Evolutionary conservation across 306 rosid genomes (phyloP).

Genomic region (Cucumis melo): DNA sequence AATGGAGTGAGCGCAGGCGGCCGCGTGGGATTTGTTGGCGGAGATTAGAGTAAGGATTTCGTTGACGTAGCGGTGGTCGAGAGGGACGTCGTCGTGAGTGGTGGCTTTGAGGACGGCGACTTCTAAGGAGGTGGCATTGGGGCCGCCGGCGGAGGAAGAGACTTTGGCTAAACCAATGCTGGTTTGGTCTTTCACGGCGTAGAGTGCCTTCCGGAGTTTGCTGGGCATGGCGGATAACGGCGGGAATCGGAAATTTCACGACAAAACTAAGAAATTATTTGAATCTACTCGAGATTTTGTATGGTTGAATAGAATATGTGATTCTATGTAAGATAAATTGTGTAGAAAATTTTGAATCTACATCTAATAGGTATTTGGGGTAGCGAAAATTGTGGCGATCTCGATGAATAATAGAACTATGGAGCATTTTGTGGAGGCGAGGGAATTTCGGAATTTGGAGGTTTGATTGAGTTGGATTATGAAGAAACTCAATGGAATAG

Average conservation of each 20-base stretch:
- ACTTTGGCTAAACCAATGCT: slow-evolving; percentile 87
- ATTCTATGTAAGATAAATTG: too few species aligned
- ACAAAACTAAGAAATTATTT: too few species aligned
- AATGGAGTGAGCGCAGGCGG: slow-evolving; percentile 51
- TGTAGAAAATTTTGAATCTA: too few species aligned
- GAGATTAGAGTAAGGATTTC: slow-evolving; percentile 47
- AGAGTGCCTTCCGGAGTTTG: slow-evolving; percentile 72
- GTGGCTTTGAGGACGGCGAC: slow-evolving; percentile 62
- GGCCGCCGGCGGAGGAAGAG: slow-evolving; percentile 8
- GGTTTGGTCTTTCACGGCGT: slow-evolving; percentile 90
- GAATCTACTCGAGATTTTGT: not conserved
- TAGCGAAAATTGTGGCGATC: not conserved
- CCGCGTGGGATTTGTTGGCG: slow-evolving; percentile 36
- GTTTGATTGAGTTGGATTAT: not conserved
- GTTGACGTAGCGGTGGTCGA: slow-evolving; percentile 46
- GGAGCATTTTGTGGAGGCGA: not conserved
- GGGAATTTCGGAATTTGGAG: not conserved
- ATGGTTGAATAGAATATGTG: not conserved
- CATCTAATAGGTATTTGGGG: too few species aligned
- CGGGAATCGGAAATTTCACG: too few species aligned
- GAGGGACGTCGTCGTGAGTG: slow-evolving; percentile 50
- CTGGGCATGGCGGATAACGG: slow-evolving; percentile 42
- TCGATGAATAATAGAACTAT: not conserved
- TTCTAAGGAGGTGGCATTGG: slow-evolving; percentile 45
- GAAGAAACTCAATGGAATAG: not conserved